Evolutionary conservation across 306 rosid genomes (phyloP).

Genomic region (Rubus parviflorus): DNA sequence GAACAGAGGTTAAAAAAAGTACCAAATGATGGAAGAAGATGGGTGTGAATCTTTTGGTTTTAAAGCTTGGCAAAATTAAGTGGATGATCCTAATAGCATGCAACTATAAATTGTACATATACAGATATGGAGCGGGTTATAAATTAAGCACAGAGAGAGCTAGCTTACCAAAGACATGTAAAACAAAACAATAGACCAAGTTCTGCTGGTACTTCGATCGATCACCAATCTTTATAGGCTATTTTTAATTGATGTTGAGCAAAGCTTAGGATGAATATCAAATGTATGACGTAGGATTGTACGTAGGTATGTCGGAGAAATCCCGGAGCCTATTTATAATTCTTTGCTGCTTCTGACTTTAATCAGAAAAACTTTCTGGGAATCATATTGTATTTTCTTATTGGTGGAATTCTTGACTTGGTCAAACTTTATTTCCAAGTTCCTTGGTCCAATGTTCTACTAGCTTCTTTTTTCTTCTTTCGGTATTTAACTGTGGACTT

Average conservation of each 20-base stretch:
- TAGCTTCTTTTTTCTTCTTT: not conserved
- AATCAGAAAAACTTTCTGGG: not conserved
- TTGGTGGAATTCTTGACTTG: not conserved
- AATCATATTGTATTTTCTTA: not conserved
- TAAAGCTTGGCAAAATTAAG: not conserved
- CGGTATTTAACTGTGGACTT: not conserved
- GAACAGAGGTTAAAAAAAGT: not conserved
- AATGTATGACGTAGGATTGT: too few species aligned
- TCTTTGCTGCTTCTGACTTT: constrained; percentile 3
- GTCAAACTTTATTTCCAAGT: not conserved
- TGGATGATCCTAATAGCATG: not conserved
- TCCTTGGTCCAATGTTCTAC: not conserved
- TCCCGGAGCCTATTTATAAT: not conserved
- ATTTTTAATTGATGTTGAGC: not conserved
- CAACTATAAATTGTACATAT: not conserved
- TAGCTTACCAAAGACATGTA: constrained; percentile 18
- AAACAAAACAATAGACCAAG: not conserved
- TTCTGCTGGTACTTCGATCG: not conserved
- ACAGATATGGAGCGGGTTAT: not conserved
- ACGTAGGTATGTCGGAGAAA: too few species aligned
- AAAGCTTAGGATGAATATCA: not conserved
- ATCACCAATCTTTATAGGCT: not conserved
- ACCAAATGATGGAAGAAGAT: not conserved
- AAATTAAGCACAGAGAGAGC: not conserved
- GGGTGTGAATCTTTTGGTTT: not conserved